Evolutionary conservation across 2,329 filamentous ascomycete species (phyloP).

Genomic region (Dactylellina cionopaga): DNA sequence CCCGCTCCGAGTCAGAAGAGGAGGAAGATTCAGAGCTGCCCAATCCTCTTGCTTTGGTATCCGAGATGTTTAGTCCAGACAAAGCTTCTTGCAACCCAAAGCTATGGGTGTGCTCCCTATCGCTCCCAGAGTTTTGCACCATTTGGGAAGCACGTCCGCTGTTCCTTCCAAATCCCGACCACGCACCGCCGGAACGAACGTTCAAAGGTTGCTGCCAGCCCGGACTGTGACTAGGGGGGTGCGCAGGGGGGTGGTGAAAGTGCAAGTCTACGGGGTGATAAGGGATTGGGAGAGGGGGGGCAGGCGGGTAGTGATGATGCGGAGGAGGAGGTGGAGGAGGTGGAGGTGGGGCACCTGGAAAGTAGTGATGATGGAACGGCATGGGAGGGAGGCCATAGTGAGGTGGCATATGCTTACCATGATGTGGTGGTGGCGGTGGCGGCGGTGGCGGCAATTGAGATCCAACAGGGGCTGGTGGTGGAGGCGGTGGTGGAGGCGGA

Average conservation of each 20-base stretch:
- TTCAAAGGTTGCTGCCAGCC: constrained; percentile 29
- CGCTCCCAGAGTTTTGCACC: not conserved
- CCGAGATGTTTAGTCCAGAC: not conserved
- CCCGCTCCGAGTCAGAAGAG: constrained; percentile 42
- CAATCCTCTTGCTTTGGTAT: constrained; percentile 1
- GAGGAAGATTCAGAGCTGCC: constrained; percentile 39
- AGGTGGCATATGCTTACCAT: constrained; percentile 49
- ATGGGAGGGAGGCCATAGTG: constrained; percentile 47
- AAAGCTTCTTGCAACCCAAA: constrained; percentile 22
- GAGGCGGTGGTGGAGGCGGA: constrained; percentile 26
- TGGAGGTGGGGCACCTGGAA: constrained; percentile 16
- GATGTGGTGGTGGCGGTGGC: constrained; percentile 48
- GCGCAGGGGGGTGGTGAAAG: constrained; percentile 33
- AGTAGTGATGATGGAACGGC: constrained; percentile 24
- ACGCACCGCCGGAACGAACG: constrained; percentile 25
- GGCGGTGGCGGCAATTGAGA: constrained; percentile 22
- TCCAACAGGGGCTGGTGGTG: not conserved
- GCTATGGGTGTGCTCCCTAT: constrained; percentile 1
- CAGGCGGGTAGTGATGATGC: constrained; percentile 44
- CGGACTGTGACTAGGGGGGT: constrained; percentile 29
- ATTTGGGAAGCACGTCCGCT: not conserved
- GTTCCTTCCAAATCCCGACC: constrained; percentile 44
- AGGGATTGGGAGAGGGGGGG: constrained; percentile 45
- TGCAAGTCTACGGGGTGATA: constrained; percentile 45
- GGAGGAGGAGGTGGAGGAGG: constrained; percentile 41